phyloP scores from a whole-genome alignment of 768 basidiomycete species.

The Boletus reticulatus region DNA sequence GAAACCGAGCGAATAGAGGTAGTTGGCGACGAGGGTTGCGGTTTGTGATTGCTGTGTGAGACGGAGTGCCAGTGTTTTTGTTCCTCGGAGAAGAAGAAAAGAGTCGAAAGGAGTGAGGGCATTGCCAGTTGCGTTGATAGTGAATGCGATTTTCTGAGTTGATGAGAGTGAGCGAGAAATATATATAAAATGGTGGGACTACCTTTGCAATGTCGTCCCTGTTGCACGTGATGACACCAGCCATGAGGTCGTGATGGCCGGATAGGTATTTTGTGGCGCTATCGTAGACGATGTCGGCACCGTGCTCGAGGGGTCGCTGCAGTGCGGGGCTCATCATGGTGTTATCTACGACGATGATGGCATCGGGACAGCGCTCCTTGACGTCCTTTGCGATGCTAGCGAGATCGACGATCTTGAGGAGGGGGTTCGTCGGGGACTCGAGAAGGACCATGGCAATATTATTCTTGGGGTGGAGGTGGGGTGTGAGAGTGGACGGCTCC shows the following conservation, averaged over 20 bases:
- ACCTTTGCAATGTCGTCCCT: conserved; percentile 89
- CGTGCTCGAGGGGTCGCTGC: conserved; percentile 91
- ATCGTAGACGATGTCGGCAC: conserved; percentile 97
- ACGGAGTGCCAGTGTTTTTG: conserved; percentile 93
- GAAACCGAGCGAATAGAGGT: conserved; percentile 84
- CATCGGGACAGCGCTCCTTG: conserved; percentile 77
- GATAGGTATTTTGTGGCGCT: conserved; percentile 97
- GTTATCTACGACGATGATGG: conserved; percentile 89
- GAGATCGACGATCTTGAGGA: conserved; percentile 92
- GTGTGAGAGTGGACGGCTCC: conserved; percentile 56
- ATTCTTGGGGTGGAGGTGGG: conserved; percentile 55
- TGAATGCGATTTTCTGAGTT: conserved; percentile 78
- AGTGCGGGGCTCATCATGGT: conserved; percentile 99
- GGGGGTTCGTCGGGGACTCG: conserved; percentile 96
- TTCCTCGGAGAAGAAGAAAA: conserved; percentile 92
- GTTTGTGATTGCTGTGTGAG: conserved; percentile 93
- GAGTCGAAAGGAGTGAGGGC: conserved; percentile 94
- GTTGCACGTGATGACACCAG: conserved; percentile 91
- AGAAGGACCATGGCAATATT: conserved; percentile 94
- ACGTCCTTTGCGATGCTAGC: conserved; percentile 80
- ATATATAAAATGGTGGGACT: not conserved
- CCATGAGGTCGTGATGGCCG: conserved; percentile 99
- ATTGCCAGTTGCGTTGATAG: conserved; percentile 92
- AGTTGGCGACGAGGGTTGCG: conserved; percentile 79
- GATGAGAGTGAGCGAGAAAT: not conserved